Percentiles rank a stretch among this genome's conserved stretches.
Evolutionary conservation across 352 stramenopile species (phyloP).

Genomic region (Thraustochytrium sp.): DNA sequence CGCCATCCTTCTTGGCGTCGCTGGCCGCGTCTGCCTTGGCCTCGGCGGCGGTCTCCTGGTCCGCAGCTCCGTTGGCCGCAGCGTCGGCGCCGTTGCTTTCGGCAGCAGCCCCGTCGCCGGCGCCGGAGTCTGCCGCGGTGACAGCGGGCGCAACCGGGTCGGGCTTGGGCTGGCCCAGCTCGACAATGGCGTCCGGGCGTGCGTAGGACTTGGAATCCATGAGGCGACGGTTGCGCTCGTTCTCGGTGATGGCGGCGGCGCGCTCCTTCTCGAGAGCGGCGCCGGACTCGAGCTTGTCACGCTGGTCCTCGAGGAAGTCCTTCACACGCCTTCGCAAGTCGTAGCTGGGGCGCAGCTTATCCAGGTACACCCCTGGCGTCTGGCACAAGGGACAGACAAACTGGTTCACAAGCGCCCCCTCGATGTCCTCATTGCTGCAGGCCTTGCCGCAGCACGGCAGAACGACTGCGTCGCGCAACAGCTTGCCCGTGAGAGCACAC

Average conservation of each 20-base stretch:
- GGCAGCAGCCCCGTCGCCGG: neutral
- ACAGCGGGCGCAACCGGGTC: neutral
- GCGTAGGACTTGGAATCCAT: constrained; percentile 19
- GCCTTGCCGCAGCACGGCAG: constrained; percentile 15
- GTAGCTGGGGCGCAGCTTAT: neutral
- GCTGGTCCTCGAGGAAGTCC: constrained; percentile 15
- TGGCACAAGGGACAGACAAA: constrained; percentile 36
- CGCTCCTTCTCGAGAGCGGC: constrained; percentile 21
- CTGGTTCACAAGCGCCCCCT: constrained; percentile 26
- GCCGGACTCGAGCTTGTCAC: constrained; percentile 19
- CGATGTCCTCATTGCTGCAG: neutral
- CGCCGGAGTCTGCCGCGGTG: neutral
- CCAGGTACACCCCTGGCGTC: neutral
- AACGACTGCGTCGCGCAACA: neutral
- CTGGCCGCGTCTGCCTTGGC: neutral
- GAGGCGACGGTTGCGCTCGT: constrained; percentile 20
- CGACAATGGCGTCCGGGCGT: constrained; percentile 16
- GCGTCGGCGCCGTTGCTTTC: too few relatives aligned
- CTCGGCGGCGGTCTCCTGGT: too few relatives aligned
- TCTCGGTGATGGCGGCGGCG: neutral
- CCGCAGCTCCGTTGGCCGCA: neutral
- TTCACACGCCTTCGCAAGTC: neutral
- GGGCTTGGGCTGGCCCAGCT: neutral
- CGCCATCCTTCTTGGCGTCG: neutral
- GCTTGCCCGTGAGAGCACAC: neutral